Conservation (phyloP, 2,329 filamentous ascomycete genomes). For the Zymoseptoria crescenta region DNA sequence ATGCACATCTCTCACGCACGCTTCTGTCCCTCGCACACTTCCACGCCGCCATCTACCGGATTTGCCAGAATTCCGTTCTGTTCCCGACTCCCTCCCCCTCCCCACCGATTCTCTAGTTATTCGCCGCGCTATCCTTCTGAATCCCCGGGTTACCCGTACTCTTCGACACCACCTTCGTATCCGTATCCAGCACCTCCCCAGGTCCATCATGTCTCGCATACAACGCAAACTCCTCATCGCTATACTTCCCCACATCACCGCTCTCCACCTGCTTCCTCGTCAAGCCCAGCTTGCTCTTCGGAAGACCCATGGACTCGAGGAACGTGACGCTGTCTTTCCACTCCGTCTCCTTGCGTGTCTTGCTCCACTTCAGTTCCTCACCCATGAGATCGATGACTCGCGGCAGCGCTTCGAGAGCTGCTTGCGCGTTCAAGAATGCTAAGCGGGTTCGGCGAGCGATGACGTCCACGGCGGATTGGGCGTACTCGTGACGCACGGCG, state of each 20-base stretch:
- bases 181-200: slow-evolving; percentile 12
- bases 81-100: too few species aligned
- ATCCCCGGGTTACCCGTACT: slow-evolving; percentile 11
- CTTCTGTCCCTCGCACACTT: too few species aligned
- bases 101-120: neutral
- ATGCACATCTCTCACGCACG: too few species aligned
- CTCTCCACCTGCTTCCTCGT: slow-evolving; percentile 52
- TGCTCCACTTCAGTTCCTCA: slow-evolving; percentile 73
- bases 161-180: slow-evolving; percentile 8
- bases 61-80: too few species aligned
- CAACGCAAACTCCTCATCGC: slow-evolving; percentile 42
- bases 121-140: slow-evolving; percentile 14
- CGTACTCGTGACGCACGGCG: slow-evolving; percentile 80
- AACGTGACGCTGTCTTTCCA: slow-evolving; percentile 64
- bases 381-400: slow-evolving; percentile 83
- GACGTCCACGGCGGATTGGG: slow-evolving; percentile 83
- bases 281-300: slow-evolving; percentile 47
- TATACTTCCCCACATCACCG: slow-evolving; percentile 43
- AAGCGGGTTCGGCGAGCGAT: slow-evolving; percentile 76
- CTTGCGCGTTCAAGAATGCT: slow-evolving; percentile 87
- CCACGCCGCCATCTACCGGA: too few species aligned
- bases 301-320: slow-evolving; percentile 55
- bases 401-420: slow-evolving; percentile 77
- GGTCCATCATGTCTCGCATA: slow-evolving; percentile 43
- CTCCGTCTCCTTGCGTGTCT: slow-evolving; percentile 63